Conservation (phyloP, 495 filamentous ascomycete species). For the Parachaetomium inaequale region DNA sequence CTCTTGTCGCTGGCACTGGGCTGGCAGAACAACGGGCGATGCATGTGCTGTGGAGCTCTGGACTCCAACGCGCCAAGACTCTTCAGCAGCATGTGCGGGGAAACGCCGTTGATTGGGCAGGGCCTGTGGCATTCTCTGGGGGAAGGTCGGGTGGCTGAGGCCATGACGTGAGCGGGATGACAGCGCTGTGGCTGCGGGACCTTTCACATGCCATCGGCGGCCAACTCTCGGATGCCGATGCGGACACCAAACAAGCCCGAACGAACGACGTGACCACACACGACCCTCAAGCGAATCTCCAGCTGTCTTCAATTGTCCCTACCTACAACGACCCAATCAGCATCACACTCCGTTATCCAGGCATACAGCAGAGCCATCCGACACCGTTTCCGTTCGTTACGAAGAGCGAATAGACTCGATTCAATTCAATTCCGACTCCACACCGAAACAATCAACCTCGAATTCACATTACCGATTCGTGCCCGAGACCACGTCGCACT, state of each 20-base stretch:
- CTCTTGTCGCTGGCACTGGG: too few relatives aligned
- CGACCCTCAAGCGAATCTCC: not conserved
- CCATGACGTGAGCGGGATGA: conserved; percentile 14
- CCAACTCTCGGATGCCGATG: conserved; percentile 2
- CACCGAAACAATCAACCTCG: too few relatives aligned
- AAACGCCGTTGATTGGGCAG: conserved; percentile 12
- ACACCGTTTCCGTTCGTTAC: too few relatives aligned
- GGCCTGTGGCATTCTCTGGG: not conserved
- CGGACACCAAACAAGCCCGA: not conserved
- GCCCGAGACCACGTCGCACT: not conserved
- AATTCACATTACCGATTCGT: too few relatives aligned
- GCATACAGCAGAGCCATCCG: too few relatives aligned
- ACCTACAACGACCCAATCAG: too few relatives aligned
- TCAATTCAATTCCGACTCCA: too few relatives aligned
- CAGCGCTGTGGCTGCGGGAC: conserved; percentile 23
- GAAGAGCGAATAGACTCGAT: too few relatives aligned
- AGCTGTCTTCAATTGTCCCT: not conserved
- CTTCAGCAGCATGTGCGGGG: conserved; percentile 9
- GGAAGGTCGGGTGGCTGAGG: conserved; percentile 17
- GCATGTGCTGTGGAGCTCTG: not conserved
- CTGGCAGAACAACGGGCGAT: too few relatives aligned
- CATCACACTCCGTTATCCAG: too few relatives aligned
- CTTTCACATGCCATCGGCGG: conserved; percentile 22
- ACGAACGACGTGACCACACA: not conserved
- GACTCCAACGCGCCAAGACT: not conserved